Conservation (phyloP, 1,284 basidiomycete species). For the Porogramme epimiltina region DNA sequence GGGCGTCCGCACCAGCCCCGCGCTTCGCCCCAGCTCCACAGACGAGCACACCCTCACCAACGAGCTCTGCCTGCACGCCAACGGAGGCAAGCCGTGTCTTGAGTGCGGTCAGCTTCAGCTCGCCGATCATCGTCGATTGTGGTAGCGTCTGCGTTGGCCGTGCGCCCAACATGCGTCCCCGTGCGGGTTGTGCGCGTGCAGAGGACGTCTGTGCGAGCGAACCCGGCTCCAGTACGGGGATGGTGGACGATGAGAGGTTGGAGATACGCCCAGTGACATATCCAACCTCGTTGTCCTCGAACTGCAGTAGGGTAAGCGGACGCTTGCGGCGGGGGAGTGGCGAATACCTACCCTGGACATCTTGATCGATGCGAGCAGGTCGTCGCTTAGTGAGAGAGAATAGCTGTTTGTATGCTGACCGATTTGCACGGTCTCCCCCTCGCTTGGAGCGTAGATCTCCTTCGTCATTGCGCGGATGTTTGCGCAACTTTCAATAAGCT, state of each 20-base stretch:
- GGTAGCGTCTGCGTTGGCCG: slow-evolving; percentile 65
- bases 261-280: slow-evolving; percentile 87
- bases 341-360: slow-evolving; percentile 81
- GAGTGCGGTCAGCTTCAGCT: slow-evolving; percentile 86
- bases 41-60: slow-evolving; percentile 93
- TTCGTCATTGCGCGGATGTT: slow-evolving; percentile 86
- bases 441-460: slow-evolving; percentile 82
- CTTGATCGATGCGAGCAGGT: slow-evolving; percentile 76
- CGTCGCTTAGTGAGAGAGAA: slow-evolving; percentile 92
- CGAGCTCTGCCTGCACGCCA: slow-evolving; percentile 86
- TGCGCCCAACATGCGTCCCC: slow-evolving; percentile 56
- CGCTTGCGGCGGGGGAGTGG: not conserved
- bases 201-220: slow-evolving; percentile 31
- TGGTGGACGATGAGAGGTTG: slow-evolving; percentile 77
- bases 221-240: slow-evolving; percentile 66
- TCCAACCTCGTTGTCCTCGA: slow-evolving; percentile 96
- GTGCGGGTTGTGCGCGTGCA: slow-evolving; percentile 26
- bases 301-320: slow-evolving; percentile 48
- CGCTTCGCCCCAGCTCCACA: slow-evolving; percentile 72
- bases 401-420: slow-evolving; percentile 96
- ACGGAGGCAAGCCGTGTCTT: slow-evolving; percentile 76
- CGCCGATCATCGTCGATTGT: slow-evolving; percentile 93
- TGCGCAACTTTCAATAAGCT: slow-evolving; percentile 78
- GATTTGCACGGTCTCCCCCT: slow-evolving; percentile 81
- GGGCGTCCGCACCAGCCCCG: slow-evolving; percentile 45